phyloP scores from a whole-genome alignment of 75 land plant genomes.

The Adiantum capillusveneris region DNA sequence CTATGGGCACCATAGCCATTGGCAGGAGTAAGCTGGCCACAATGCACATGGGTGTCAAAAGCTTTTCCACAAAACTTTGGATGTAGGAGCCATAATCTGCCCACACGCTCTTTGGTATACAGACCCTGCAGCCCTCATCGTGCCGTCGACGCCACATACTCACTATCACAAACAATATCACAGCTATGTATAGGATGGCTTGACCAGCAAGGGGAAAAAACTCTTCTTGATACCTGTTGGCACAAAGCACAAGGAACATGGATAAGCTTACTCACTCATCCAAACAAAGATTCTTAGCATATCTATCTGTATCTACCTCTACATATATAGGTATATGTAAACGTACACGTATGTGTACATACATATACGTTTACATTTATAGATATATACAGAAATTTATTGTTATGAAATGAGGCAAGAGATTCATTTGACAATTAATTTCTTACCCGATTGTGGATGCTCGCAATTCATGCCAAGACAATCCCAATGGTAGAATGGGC shows the following conservation, averaged over 20 bases:
- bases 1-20: conserved; percentile 21
- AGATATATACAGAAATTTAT: no score
- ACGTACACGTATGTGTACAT: no score
- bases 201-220: conserved; percentile 2
- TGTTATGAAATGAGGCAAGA: no score
- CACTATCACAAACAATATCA: conserved; percentile 10
- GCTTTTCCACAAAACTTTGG: background rate
- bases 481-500: conserved; percentile 36
- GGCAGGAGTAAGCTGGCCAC: conserved; percentile 24
- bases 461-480: conserved; percentile 38
- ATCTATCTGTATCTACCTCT: no score
- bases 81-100: conserved; percentile 7
- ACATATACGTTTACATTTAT: no score
- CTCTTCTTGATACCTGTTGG: conserved; percentile 9
- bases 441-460: conserved; percentile 33
- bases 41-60: conserved; percentile 10
- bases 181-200: background rate
- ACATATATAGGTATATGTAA: no score
- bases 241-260: no score
- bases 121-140: conserved; percentile 15
- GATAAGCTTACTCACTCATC: no score
- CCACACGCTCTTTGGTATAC: conserved; percentile 10
- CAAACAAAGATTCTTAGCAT: no score
- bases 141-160: conserved; percentile 4
- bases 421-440: no score